Percentiles rank a stretch among this genome's conserved stretches.
Evolutionary conservation across 192 early-diverging fungal genomes (phyloP).

Genomic region (Entomortierella lignicola): DNA sequence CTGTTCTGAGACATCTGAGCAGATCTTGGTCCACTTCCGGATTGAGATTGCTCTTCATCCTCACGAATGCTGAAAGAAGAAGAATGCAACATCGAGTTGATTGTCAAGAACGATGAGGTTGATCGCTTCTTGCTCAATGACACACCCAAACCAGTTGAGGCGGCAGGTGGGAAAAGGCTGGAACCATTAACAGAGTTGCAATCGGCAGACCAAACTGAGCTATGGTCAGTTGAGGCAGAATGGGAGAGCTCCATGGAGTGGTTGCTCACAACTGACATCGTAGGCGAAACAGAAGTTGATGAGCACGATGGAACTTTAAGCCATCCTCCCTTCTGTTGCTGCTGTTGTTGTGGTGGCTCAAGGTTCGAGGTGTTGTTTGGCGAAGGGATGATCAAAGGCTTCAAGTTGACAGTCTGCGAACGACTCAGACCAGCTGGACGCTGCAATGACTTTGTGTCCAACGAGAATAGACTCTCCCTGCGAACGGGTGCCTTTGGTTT

Average conservation of each 20-base stretch:
- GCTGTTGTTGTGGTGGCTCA: conserved; percentile 10
- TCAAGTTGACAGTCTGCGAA: conserved; percentile 31
- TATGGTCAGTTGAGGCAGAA: conserved; percentile 34
- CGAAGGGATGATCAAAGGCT: conserved; percentile 23
- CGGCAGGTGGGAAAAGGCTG: conserved; percentile 9
- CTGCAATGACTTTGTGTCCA: conserved; percentile 53
- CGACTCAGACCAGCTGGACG: conserved; percentile 26
- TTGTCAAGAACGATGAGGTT: conserved; percentile 23
- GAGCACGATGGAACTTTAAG: conserved; percentile 27
- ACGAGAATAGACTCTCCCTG: conserved; percentile 55
- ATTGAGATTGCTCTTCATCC: conserved; percentile 13
- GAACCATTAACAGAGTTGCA: conserved; percentile 23
- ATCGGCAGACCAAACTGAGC: conserved; percentile 28
- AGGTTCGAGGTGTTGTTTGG: background rate
- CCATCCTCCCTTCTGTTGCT: conserved; percentile 23
- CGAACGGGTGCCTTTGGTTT: conserved; percentile 22
- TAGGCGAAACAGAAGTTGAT: conserved; percentile 8
- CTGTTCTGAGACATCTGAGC: too few species aligned
- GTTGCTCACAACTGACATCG: conserved; percentile 29
- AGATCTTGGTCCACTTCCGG: background rate
- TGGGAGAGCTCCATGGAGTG: conserved; percentile 43
- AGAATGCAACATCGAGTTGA: conserved; percentile 16
- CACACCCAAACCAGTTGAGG: background rate
- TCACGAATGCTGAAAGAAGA: conserved; percentile 18
- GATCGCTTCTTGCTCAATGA: conserved; percentile 29